Conservation (phyloP, 1,284 basidiomycete species). For the Cutaneotrichosporon cyanovorans region DNA sequence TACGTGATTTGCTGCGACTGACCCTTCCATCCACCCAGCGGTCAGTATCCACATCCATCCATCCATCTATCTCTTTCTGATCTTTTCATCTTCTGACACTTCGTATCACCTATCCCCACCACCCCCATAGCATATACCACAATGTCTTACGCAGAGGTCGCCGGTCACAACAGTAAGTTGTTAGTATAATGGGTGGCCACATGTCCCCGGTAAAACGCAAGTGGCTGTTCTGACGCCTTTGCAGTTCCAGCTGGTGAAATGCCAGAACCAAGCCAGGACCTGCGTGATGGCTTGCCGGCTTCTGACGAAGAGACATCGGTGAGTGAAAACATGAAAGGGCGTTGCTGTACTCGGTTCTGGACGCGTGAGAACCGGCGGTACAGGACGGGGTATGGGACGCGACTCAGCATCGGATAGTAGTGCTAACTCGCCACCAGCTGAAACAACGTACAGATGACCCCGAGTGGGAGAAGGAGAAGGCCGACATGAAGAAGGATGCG, state of each 20-base stretch:
- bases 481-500: conserved; percentile 13
- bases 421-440: conserved; percentile 4
- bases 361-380: neutral
- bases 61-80: conserved; percentile 2
- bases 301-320: conserved; percentile 19
- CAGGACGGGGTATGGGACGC: too few species aligned
- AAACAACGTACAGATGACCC: conserved; percentile 7
- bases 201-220: neutral
- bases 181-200: neutral
- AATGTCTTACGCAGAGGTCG: conserved; percentile 17
- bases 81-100: neutral
- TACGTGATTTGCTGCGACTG: too few species aligned
- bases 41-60: too few species aligned
- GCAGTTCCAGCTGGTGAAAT: conserved; percentile 33
- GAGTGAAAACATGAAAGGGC: too few species aligned
- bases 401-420: neutral
- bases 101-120: neutral
- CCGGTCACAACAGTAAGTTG: conserved; percentile 14
- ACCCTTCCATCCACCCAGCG: too few species aligned
- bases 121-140: conserved; percentile 4
- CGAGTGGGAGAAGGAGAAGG: conserved; percentile 17
- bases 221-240: neutral
- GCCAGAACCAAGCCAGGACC: conserved; percentile 40
- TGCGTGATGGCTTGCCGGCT: conserved; percentile 29
- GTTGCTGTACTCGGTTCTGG: too few species aligned